phyloP scores from a whole-genome alignment of 768 basidiomycete genomes.

The Rubroboletus pulcherrimus region DNA sequence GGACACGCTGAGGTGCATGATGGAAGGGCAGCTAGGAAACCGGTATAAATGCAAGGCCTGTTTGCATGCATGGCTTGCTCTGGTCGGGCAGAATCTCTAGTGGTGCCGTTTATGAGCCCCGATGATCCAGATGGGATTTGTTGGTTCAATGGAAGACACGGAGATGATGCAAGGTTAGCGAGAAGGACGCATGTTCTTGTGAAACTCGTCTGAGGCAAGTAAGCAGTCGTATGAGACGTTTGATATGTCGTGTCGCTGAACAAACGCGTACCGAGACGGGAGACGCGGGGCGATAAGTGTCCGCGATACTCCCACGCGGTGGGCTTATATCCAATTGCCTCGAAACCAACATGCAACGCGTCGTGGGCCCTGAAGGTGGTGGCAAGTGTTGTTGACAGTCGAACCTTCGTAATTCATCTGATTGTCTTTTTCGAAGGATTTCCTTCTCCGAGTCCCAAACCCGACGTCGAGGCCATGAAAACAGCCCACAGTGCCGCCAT shows the following conservation, averaged over 20 bases:
- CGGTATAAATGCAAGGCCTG: background rate
- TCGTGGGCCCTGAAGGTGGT: slow-evolving; percentile 8
- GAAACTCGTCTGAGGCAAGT: background rate
- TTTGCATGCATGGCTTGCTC: background rate
- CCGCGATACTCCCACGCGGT: slow-evolving; percentile 6
- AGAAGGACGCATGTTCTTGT: background rate
- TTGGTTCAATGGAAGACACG: background rate
- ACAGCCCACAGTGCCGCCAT: slow-evolving; percentile 19
- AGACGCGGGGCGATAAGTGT: background rate
- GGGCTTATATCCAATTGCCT: background rate
- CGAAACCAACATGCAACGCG: slow-evolving; percentile 11
- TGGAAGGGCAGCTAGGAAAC: background rate
- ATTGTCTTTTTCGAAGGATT: slow-evolving; percentile 3
- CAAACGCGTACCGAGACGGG: no score
- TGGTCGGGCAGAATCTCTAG: background rate
- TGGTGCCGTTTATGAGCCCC: background rate
- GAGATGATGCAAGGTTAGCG: background rate
- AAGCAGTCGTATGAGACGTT: no score
- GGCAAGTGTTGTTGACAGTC: background rate
- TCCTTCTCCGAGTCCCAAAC: background rate
- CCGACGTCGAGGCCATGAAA: slow-evolving; percentile 12
- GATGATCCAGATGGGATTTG: background rate
- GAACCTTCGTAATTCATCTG: background rate
- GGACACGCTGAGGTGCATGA: background rate
- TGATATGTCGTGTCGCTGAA: no score